Evolutionary conservation across 2,329 filamentous ascomycete genomes (phyloP), one percentile per base, ranked within the genome.

Genomic region (Pseudopithomyces maydicus): DNA sequence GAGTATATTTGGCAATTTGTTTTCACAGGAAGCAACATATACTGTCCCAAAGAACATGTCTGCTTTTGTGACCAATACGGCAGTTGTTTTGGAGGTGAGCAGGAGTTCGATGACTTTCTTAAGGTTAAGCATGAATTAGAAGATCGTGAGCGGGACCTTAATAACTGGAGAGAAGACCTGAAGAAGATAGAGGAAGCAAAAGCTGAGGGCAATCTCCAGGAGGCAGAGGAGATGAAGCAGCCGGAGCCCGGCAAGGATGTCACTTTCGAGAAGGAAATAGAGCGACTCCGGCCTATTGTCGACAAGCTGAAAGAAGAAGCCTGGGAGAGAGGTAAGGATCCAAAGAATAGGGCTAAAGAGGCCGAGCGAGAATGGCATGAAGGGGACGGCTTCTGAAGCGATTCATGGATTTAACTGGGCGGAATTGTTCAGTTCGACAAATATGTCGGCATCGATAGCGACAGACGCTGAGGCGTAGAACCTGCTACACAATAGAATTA

Each of bases 51-150:
- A 44, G 82, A 86, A 73, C 78, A 83, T 54, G 72, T 82, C 0
- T 89, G 87, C 73, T 86, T 86, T 58, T 89, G 87, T 67, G 85
- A 88, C 57, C 85, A 84, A 6, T 89, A 83, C 48, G 86, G 87
- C 1, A 73, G 85, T 10, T 89, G 87, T 65, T 88, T 88, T 60
- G 83, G 81, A 11, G 78, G 77, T 3, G 76, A 81, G 32, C 72
- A 79, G 3, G 71, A 78, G 50, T 86, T 81, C 50, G 73, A 81
- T 26, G 70, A 77, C 11, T 87, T 79, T 65, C 78, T 81, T 23
- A 77, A 80, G 38, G 59, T 82, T n/a, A 75, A 78, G 44, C 77
- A 74, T 26, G 67, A 79, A 49, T 73, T 79, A 52, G 62, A 75
- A 1, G 74, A 80, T 45, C 68, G 76, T 11, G 73, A 80, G 52